Base-by-base conservation (phyloP, 192 early-diverging fungal species). In the Chytriomyces sp. region DNA sequence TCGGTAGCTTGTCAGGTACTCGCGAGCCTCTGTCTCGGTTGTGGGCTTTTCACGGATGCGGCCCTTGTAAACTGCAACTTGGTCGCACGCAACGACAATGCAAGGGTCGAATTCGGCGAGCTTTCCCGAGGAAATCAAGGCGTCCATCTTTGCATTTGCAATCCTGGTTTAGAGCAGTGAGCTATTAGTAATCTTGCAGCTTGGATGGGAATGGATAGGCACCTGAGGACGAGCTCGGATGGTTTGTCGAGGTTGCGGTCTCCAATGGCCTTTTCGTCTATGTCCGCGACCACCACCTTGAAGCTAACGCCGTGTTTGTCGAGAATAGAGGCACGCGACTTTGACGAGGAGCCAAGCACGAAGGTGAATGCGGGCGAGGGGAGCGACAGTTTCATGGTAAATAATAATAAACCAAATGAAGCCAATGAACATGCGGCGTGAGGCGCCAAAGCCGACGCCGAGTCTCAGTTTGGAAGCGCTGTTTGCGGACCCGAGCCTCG, bases 31-130 rank as follows among this genome's bases (percentile, higher is more conserved):
- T 1, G 64, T 64, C 26, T 52, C 75, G 33, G 57, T 40, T 31
- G 52, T 70, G 6, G 85, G 85, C 55, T 86, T 86, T 70, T 86
- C 82, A 17, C 85, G 41, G n/a, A 86, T 76, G 14, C 49, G 33
- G 14, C 81, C 81, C 2, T 67, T 54, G 32, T 41, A 86, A n/a
- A 76, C 70, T 3, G 79, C 77, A 14, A 86, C 73, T 33, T 86
- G 82, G 59, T 86, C 82, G 57, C 59, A 40, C 14, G 74, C 70
- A 12, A 84, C 56, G 1, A 81, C 52, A 63, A 72, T 72, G 17
- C 57, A 71, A n/a, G 64, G 68, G 8, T 39, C 59, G 4, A 58
- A 26, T 1, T n/a, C 25, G 8, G 62, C 58, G 17, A 73, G 41
- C 34, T 75, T 36, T 7, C 59, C 59, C 2, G 56, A 40, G 10